Percentiles rank a stretch among this genome's conserved stretches.
Conservation (phyloP, 2,329 filamentous ascomycete genomes). For the Rhinocladiella mackenziei region DNA sequence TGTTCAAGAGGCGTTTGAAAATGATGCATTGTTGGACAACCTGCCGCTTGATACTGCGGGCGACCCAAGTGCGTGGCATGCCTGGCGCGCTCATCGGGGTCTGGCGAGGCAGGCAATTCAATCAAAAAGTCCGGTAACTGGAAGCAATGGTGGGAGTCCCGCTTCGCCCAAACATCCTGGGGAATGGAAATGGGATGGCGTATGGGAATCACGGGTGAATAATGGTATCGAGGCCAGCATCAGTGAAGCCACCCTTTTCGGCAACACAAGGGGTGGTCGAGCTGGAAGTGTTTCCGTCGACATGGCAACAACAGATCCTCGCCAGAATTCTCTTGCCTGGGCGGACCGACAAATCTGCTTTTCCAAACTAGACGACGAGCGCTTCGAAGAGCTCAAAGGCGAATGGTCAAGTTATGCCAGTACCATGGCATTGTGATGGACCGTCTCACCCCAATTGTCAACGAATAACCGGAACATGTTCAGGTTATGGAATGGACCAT, state of each 20-base stretch:
- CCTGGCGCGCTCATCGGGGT: slow-evolving; percentile 72
- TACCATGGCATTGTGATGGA: slow-evolving; percentile 8
- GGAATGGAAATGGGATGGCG: slow-evolving; percentile 97
- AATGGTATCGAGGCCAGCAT: slow-evolving; percentile 72
- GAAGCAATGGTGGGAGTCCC: slow-evolving; percentile 9
- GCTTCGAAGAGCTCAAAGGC: slow-evolving; percentile 50
- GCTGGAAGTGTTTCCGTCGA: slow-evolving; percentile 33
- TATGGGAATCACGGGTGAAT: slow-evolving; percentile 87
- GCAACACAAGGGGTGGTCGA: slow-evolving; percentile 69
- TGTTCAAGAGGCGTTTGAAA: slow-evolving; percentile 75
- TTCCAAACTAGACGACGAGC: slow-evolving; percentile 57
- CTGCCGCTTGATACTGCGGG: slow-evolving; percentile 78
- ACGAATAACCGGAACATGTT: no score
- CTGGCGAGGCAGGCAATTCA: slow-evolving; percentile 30
- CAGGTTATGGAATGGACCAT: no score
- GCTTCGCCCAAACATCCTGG: slow-evolving; percentile 53
- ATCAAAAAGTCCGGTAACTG: slow-evolving; percentile 18
- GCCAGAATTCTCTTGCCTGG: slow-evolving; percentile 11
- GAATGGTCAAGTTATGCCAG: no score
- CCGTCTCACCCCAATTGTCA: slow-evolving; percentile 35
- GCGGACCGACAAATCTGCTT: slow-evolving; percentile 57
- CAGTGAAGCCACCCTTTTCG: slow-evolving; percentile 75
- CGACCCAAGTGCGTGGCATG: slow-evolving; percentile 89
- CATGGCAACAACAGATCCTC: slow-evolving; percentile 8
- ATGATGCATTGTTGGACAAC: slow-evolving; percentile 70